Conservation (phyloP, 2,329 filamentous ascomycete genomes). For the Coniochaeta ligniaria region DNA sequence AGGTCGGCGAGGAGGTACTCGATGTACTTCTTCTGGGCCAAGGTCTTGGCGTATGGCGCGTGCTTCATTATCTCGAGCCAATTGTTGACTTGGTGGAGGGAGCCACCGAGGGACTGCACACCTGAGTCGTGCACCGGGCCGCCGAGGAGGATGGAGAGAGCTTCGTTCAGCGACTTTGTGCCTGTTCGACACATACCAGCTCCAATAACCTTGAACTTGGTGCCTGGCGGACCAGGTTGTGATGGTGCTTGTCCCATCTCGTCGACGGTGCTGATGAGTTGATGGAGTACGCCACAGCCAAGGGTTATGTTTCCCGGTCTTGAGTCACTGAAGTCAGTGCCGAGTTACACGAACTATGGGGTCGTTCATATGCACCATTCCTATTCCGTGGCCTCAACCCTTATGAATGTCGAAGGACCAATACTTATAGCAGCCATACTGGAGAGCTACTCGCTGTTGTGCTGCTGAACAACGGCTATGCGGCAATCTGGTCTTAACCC, state of each 20-base stretch:
- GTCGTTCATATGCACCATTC: not conserved
- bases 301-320: not conserved
- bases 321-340: not conserved
- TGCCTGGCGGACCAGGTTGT: conserved; percentile 22
- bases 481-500: not conserved
- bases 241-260: conserved; percentile 23
- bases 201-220: conserved; percentile 26
- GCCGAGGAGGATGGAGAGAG: conserved; percentile 24
- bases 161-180: conserved; percentile 28
- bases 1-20: conserved; percentile 26
- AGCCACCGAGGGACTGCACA: conserved; percentile 17
- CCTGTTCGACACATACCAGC: conserved; percentile 29
- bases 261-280: not conserved
- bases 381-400: not conserved
- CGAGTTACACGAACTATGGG: not conserved
- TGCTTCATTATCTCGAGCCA: conserved; percentile 24
- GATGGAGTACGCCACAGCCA: not conserved
- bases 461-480: not conserved
- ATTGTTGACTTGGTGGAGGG: conserved; percentile 6
- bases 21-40: conserved; percentile 23
- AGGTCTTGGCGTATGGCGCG: conserved; percentile 18
- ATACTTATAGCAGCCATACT: not conserved
- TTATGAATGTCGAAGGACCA: not conserved
- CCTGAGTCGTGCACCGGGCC: conserved; percentile 27
- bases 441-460: not conserved